Base-by-base conservation (phyloP, 1,139 yeast species). In the Scheffersomyces quercinus region DNA sequence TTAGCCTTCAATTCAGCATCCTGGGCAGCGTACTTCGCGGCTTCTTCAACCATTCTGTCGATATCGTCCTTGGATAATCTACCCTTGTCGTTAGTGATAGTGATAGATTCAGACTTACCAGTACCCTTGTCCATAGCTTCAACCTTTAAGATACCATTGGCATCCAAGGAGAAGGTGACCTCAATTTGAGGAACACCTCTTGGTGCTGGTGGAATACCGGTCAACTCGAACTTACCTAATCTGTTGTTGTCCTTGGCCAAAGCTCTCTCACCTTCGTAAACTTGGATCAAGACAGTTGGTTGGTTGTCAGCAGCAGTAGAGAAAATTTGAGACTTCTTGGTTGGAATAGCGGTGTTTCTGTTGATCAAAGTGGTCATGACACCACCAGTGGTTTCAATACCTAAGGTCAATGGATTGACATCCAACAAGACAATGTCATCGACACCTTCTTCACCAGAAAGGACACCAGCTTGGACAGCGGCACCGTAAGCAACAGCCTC, bases 51-150 rank as follows among this genome's bases (percentile, higher is more conserved):
- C 96, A 88, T 89, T 73, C 90, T 85, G 64, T 88, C 96, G 59
- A 88, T 88, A 49, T 88, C 96, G 51, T 88, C 96, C 75, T 87
- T 87, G 49, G 96, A 79, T 65, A 93, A 82, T 79, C 98, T 88
- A 63, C 97, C 97, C 81, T 91, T 90, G 71, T 93, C 98, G 68
- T 93, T 93, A 62, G 93, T 88, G 70, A 93, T 93, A 52, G 96
- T 88, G 64, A 93, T 88, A 52, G 95, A 85, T 72, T 93, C 89
- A 47, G 93, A 82, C 75, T 90, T 90, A 74, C 77, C 77, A 45
- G 77, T 72, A 43, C 77, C 77, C 60, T 72, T 73, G 53, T 72
- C 77, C 46, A 63, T 55, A 35, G 77, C 77, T 54, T 68, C 75
- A 51, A 72, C 77, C 60, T 70, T 72, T 55, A 72, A 70, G 54